phyloP scores from a whole-genome alignment of 768 basidiomycete species.

The Chalciporus sphaerocephalus region DNA sequence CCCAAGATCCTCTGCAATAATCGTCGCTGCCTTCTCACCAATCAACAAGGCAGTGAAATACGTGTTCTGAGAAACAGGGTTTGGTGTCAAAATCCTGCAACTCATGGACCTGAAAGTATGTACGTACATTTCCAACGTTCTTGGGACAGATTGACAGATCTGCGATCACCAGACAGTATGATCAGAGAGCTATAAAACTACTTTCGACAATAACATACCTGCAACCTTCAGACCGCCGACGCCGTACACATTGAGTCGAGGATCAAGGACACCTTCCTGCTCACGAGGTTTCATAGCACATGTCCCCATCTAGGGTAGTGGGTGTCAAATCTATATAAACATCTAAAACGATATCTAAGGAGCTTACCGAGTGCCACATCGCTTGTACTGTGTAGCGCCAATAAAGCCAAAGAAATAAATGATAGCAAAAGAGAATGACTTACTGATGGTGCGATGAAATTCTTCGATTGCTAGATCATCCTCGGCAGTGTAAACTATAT shows the following conservation, averaged over 20 bases:
- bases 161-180: not conserved
- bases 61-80: conserved; percentile 9
- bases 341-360: not conserved
- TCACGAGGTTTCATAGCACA: conserved; percentile 55
- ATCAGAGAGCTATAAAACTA: too few relatives aligned
- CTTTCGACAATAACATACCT: conserved; percentile 9
- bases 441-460: conserved; percentile 16
- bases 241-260: conserved; percentile 13
- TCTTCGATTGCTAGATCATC: conserved; percentile 33
- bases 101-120: not conserved
- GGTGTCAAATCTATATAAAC: not conserved
- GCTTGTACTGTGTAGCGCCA: conserved; percentile 7
- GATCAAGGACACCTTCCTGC: conserved; percentile 10
- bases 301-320: conserved; percentile 44
- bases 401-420: not conserved
- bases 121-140: conserved; percentile 6
- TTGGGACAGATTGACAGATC: conserved; percentile 7
- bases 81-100: not conserved
- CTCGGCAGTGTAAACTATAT: conserved; percentile 30
- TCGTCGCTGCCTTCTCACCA: conserved; percentile 15
- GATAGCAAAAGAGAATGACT: not conserved
- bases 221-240: conserved; percentile 12
- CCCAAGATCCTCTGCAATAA: conserved; percentile 11
- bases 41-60: conserved; percentile 15
- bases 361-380: conserved; percentile 10